These are phyloP conservation scores for Graphilbum fragrans DNA, from an alignment of 2,329 filamentous ascomycete genomes.

Conservation along the genomic window DNA sequence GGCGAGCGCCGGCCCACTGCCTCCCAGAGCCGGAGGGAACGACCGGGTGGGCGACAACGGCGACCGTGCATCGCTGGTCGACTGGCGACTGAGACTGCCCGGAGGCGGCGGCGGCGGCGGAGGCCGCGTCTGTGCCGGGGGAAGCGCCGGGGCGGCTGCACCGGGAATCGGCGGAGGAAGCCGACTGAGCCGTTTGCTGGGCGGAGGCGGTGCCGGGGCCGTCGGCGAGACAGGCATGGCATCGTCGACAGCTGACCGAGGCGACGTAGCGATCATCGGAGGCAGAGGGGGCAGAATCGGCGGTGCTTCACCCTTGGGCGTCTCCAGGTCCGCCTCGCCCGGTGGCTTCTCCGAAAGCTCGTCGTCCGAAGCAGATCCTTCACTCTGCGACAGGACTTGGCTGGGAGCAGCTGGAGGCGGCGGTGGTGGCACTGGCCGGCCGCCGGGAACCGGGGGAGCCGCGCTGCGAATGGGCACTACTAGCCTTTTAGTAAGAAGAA, in stretches of 20 bases:
- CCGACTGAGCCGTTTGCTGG: constrained; percentile 43
- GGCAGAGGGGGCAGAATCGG: constrained; percentile 34
- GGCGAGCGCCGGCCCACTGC: constrained; percentile 11
- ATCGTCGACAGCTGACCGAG: constrained; percentile 22
- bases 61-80: constrained; percentile 41
- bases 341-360: constrained; percentile 53
- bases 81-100: constrained; percentile 40
- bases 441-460: constrained; percentile 32
- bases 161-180: constrained; percentile 50
- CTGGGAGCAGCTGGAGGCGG: constrained; percentile 43
- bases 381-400: constrained; percentile 50
- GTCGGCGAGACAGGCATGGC: constrained; percentile 22
- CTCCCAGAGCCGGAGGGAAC: constrained; percentile 13
- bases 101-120: constrained; percentile 58
- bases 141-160: constrained; percentile 36
- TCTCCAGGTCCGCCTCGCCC: constrained; percentile 29
- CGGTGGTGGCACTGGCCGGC: constrained; percentile 43
- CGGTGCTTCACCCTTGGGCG: constrained; percentile 23
- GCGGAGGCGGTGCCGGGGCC: constrained; percentile 20
- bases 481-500: constrained; percentile 9
- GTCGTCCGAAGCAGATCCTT: constrained; percentile 81
- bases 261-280: constrained; percentile 24
- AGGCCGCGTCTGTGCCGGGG: constrained; percentile 44
- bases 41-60: constrained; percentile 25
- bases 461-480: constrained; percentile 18